Evolutionary conservation across 148 eudicot genomes (phyloP), one percentile per base, ranked within the genome.

Genomic region (Fallopia convolvulus): DNA sequence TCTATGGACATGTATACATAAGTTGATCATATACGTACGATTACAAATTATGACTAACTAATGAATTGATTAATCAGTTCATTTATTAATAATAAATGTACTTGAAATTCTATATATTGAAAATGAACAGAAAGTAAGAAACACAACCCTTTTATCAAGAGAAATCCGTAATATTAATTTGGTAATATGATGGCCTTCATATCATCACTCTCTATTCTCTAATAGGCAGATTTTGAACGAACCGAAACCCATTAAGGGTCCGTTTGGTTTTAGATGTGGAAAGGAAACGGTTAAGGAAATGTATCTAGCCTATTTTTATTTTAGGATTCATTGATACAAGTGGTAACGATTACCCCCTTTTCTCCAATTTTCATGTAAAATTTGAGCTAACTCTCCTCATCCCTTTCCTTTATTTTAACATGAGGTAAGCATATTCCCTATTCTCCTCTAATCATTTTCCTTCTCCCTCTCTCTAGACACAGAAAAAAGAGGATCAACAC

Each of bases 1-100:
- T 32, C 36, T 49, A 10, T 74, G 26, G 58, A 23, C 33, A 42
- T 52, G n/a, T 73, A 73, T 53, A 46, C 75, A 72, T 8, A 72
- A 32, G 17, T 42, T 13, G 17, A 11, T 42, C 2, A 73, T 46
- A 44, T n/a, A n/a, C n/a, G n/a, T 47, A 40, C 8, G 36, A 73
- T 39, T 46, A 71, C 75, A 42, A n/a, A 72, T 21, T 26, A 21
- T 47, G 20, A 46, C n/a, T 46, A 14, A 48, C 46, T 46, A 49
- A 42, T 73, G 5, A 44, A 70, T 8, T 46, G n/a, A 40, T 8
- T 46, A 41, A 18, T 41, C 13, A 20, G 15, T 20, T 72, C 75
- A 53, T 77, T 66, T 73, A 81, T 77, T 77, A 82, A 77, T 79
- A 71, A 68, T 82, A 26, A 48, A 58, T 58, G 30, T 21, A 2